Evolutionary conservation across 2,329 filamentous ascomycete species (phyloP).

Genomic region (Clarireedia paspali): DNA sequence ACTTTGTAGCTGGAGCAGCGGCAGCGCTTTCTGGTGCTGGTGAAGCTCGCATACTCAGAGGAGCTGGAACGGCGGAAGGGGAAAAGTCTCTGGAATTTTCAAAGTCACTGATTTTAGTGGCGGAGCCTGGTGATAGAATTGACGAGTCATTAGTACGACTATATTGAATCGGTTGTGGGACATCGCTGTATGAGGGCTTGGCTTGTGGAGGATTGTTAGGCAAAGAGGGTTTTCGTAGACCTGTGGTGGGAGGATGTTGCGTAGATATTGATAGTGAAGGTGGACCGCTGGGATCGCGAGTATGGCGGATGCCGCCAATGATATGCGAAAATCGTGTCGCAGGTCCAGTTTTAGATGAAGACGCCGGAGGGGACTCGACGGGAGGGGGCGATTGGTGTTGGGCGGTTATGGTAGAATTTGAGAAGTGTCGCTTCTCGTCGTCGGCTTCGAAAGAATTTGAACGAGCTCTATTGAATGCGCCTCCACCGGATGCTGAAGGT

Average conservation of each 20-base stretch:
- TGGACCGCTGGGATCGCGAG: constrained; percentile 18
- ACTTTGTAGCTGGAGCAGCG: constrained; percentile 34
- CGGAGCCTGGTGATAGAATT: constrained; percentile 20
- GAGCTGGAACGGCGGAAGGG: constrained; percentile 43
- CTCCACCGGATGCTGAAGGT: constrained; percentile 17
- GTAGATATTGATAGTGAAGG: constrained; percentile 22
- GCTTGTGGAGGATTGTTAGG: background rate
- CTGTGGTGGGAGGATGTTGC: constrained; percentile 16
- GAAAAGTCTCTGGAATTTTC: constrained; percentile 41
- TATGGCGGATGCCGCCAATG: constrained; percentile 12
- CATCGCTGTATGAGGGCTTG: background rate
- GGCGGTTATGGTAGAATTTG: constrained; percentile 22
- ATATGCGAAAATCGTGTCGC: constrained; percentile 28
- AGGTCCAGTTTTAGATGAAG: background rate
- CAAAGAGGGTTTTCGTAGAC: constrained; percentile 17
- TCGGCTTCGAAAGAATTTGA: constrained; percentile 46
- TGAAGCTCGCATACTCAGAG: constrained; percentile 37
- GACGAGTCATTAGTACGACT: constrained; percentile 13
- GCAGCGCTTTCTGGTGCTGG: constrained; percentile 29
- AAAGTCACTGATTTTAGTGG: constrained; percentile 26
- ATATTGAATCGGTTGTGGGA: background rate
- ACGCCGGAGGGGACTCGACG: constrained; percentile 4
- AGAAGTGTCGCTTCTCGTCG: constrained; percentile 45
- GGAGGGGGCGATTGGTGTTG: constrained; percentile 13
- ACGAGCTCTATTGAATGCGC: constrained; percentile 17